These are phyloP conservation scores for Nicotiana attenuata DNA, from an alignment of 257 asterid genomes.

Conservation along the genomic window DNA sequence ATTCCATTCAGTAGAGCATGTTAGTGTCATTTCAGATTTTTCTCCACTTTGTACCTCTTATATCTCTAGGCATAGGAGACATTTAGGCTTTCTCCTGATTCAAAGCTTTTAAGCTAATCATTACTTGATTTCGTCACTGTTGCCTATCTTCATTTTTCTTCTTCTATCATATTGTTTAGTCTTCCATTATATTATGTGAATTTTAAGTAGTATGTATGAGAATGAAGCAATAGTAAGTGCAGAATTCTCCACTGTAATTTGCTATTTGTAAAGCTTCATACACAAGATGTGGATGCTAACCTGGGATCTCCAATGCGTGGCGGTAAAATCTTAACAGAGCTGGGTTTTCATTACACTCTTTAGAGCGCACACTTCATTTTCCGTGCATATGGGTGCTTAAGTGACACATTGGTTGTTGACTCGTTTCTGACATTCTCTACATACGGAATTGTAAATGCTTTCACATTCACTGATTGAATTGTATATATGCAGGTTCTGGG, in stretches of 20 bases:
- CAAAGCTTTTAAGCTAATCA: neutral
- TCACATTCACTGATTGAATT: neutral
- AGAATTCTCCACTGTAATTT: neutral
- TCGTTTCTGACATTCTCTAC: neutral
- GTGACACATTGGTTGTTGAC: neutral
- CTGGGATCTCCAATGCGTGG: neutral
- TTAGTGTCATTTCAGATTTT: neutral
- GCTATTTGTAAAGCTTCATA: neutral
- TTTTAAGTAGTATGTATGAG: neutral
- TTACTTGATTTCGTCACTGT: neutral
- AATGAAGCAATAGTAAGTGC: neutral
- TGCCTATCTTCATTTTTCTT: too few species aligned
- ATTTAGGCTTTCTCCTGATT: neutral
- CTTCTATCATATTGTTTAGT: neutral
- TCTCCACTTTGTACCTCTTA: neutral
- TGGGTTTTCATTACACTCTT: neutral
- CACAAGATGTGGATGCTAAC: neutral
- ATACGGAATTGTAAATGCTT: neutral
- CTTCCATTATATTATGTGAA: neutral
- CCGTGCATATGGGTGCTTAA: neutral
- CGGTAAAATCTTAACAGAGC: neutral
- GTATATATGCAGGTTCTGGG: constrained; percentile 69
- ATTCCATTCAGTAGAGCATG: neutral
- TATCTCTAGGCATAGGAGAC: neutral
- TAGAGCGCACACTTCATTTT: neutral